Evolutionary conservation across 1,284 basidiomycete genomes (phyloP).

Genomic region (Sporisorium iseilematis-ciliati): DNA sequence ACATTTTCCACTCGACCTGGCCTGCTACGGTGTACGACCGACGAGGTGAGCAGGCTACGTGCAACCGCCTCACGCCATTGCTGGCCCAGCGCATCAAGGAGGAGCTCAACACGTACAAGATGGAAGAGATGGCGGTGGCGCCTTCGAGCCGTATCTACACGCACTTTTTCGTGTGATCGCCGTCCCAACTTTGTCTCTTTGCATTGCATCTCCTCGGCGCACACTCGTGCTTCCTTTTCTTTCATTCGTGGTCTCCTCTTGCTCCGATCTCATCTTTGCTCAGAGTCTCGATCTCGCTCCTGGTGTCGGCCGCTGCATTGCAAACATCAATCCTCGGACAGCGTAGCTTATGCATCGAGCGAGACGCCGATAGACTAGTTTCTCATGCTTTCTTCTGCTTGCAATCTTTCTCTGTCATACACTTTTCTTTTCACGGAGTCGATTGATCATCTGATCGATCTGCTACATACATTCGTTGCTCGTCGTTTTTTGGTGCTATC

Average conservation of each 20-base stretch:
- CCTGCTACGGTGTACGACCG: constrained; percentile 90
- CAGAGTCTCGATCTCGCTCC: not conserved
- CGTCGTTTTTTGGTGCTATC: not conserved
- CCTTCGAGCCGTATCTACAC: constrained; percentile 67
- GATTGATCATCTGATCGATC: not conserved
- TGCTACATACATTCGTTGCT: constrained; percentile 3
- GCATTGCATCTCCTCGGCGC: too few relatives aligned
- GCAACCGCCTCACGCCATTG: constrained; percentile 92
- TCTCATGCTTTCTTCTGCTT: not conserved
- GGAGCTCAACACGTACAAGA: constrained; percentile 84
- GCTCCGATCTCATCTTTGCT: constrained; percentile 4
- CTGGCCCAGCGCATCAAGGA: constrained; percentile 96
- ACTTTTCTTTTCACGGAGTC: not conserved
- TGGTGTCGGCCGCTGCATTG: not conserved
- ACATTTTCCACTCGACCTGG: constrained; percentile 96
- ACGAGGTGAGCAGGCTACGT: constrained; percentile 93
- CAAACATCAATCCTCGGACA: too few relatives aligned
- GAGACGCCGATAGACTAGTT: not conserved
- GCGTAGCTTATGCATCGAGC: not conserved
- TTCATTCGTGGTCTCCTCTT: not conserved
- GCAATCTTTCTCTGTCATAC: not conserved
- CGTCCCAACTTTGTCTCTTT: not conserved
- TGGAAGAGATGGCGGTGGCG: constrained; percentile 98
- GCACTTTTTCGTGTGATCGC: constrained; percentile 63
- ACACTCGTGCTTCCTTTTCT: not conserved